Percentiles rank a stretch among this genome's conserved stretches.
Evolutionary conservation across 805 yeast species (phyloP).

Genomic region (Kodamaea kaohsiungensis): DNA sequence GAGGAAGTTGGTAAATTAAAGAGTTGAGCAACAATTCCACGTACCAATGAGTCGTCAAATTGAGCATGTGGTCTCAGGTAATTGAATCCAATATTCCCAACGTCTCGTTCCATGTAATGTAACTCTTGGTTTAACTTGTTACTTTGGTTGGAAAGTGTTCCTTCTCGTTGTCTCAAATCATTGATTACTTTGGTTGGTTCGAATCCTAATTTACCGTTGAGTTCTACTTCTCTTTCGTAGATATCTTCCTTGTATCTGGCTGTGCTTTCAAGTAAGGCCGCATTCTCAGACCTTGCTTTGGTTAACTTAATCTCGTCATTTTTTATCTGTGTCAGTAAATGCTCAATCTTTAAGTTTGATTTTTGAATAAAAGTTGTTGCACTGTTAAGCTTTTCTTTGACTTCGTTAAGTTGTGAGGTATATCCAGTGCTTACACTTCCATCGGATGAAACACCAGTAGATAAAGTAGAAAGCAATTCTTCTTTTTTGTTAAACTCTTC

Average conservation of each 20-base stretch:
- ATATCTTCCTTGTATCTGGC: slow-evolving; percentile 41
- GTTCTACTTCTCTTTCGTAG: slow-evolving; percentile 37
- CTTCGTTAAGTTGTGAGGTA: slow-evolving; percentile 64
- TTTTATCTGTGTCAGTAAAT: slow-evolving; percentile 53
- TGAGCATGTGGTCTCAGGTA: slow-evolving; percentile 64
- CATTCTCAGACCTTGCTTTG: slow-evolving; percentile 54
- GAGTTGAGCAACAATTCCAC: slow-evolving; percentile 88
- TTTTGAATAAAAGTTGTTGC: slow-evolving; percentile 59
- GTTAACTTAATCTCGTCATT: slow-evolving; percentile 50
- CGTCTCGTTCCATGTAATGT: slow-evolving; percentile 58
- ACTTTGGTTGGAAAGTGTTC: slow-evolving; percentile 43
- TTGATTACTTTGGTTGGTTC: slow-evolving; percentile 43
- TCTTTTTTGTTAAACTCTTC: slow-evolving; percentile 58
- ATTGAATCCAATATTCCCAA: slow-evolving; percentile 74
- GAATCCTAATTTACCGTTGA: slow-evolving; percentile 54
- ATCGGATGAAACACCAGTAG: slow-evolving; percentile 86
- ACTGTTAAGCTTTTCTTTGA: slow-evolving; percentile 55
- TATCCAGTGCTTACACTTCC: slow-evolving; percentile 80
- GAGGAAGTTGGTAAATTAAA: slow-evolving; percentile 62
- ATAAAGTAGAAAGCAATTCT: slow-evolving; percentile 75
- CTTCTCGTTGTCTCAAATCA: slow-evolving; percentile 49
- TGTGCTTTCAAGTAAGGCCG: slow-evolving; percentile 42
- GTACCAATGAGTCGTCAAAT: slow-evolving; percentile 64
- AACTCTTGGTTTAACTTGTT: slow-evolving; percentile 47
- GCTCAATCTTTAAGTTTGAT: slow-evolving; percentile 56